Conservation (phyloP, 331 rosid species). For the Saraca asoca region DNA sequence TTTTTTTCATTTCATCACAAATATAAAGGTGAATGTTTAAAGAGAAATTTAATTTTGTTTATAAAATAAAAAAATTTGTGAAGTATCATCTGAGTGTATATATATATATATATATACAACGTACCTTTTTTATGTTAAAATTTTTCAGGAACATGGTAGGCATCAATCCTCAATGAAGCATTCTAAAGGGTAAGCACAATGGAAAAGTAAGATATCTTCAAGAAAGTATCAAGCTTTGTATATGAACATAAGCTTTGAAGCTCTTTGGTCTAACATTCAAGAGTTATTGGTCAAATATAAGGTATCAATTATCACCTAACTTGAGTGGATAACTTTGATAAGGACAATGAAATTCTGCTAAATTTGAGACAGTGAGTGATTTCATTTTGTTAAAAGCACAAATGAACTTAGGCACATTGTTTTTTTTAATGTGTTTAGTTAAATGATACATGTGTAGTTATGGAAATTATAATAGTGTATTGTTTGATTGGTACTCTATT, state of each 20-base stretch:
- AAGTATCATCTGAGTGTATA: too few relatives aligned
- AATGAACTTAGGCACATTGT: too few relatives aligned
- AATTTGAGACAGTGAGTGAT: not conserved
- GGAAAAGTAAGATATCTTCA: constrained; percentile 68
- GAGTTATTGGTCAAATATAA: constrained; percentile 76
- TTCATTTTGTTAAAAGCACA: not conserved
- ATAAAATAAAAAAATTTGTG: too few relatives aligned
- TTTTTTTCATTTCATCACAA: too few relatives aligned
- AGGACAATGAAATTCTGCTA: not conserved
- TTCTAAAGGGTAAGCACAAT: constrained; percentile 70
- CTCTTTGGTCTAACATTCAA: constrained; percentile 80
- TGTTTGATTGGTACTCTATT: constrained; percentile 17
- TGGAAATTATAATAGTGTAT: not conserved
- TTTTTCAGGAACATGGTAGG: constrained; percentile 70
- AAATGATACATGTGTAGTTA: not conserved
- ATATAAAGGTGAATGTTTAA: too few relatives aligned
- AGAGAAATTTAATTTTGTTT: too few relatives aligned
- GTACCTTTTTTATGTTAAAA: constrained; percentile 9
- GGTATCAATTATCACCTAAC: constrained; percentile 52
- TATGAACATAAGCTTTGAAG: constrained; percentile 80
- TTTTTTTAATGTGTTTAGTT: not conserved
- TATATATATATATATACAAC: too few relatives aligned
- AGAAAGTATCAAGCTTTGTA: constrained; percentile 63
- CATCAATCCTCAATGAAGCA: constrained; percentile 64
- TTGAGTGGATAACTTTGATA: constrained; percentile 10